Evolutionary conservation across 148 eudicot genomes (phyloP).

Genomic region (Rhododendron ferrugineum): DNA sequence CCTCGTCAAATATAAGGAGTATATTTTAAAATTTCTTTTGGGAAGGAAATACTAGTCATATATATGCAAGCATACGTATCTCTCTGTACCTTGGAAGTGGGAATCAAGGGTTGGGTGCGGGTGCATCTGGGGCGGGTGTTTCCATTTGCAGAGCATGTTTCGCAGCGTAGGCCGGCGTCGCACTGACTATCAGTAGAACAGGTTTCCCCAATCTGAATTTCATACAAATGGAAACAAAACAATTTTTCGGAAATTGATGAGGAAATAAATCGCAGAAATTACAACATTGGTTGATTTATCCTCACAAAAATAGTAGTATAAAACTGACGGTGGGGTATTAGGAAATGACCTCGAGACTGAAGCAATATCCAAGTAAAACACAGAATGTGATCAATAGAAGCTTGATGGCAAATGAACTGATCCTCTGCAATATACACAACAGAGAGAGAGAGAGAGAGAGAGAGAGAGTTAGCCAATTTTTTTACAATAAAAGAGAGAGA

Average conservation of each 20-base stretch:
- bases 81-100: slow-evolving; percentile 52
- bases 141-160: slow-evolving; percentile 62
- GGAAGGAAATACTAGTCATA: no score
- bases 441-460: not conserved
- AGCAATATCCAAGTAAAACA: slow-evolving; percentile 6
- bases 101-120: slow-evolving; percentile 53
- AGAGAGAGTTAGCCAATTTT: not conserved
- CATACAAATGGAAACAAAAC: not conserved
- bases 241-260: not conserved
- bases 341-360: slow-evolving; percentile 10
- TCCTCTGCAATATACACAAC: slow-evolving; percentile 8
- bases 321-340: not conserved
- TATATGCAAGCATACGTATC: no score
- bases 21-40: no score
- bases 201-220: slow-evolving; percentile 62
- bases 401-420: not conserved
- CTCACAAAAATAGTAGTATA: not conserved
- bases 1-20: not conserved
- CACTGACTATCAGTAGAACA: slow-evolving; percentile 42
- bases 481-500: not conserved
- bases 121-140: slow-evolving; percentile 83
- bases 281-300: no score
- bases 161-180: slow-evolving; percentile 49
- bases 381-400: not conserved
- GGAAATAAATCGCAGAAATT: not conserved